Evolutionary conservation across 169 alveolate genomes (phyloP).

Genomic region (Eimeria brunetti): DNA sequence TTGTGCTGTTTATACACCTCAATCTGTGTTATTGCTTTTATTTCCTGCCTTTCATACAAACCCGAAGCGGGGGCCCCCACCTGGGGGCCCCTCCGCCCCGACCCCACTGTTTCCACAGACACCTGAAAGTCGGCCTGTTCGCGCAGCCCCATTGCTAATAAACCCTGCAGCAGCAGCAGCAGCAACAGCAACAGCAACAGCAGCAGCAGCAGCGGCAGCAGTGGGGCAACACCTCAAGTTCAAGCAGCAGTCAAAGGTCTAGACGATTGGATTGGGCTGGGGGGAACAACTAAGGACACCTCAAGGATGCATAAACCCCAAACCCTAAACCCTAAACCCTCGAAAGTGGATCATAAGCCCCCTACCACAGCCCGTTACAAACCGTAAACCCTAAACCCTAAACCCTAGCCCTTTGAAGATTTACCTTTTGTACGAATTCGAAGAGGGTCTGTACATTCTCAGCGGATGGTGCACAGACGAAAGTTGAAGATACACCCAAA

Average conservation of each 20-base stretch:
- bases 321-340: not conserved
- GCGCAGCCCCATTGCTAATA: constrained; percentile 74
- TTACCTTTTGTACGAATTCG: constrained; percentile 96
- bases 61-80: constrained; percentile 28
- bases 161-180: constrained; percentile 68
- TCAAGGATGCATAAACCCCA: too few relatives aligned
- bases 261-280: too few relatives aligned
- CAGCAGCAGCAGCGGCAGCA: constrained; percentile 10
- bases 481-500: constrained; percentile 95
- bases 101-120: constrained; percentile 6
- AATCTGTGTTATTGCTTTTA: constrained; percentile 19
- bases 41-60: constrained; percentile 1
- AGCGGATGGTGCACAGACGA: constrained; percentile 99
- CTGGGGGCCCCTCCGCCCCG: not conserved
- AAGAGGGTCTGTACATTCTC: constrained; percentile 98
- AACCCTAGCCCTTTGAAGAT: not conserved
- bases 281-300: too few relatives aligned
- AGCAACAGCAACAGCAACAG: constrained; percentile 12
- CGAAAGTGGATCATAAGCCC: not conserved
- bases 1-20: constrained; percentile 54
- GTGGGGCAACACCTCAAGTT: not conserved
- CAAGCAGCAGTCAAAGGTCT: not conserved
- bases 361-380: not conserved
- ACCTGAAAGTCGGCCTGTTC: constrained; percentile 79
- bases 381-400: constrained; percentile 16